A percentile compares a stretch with the other conserved stretches of the same genome.
phyloP scores from a whole-genome alignment of 345 rosid genomes.

The Erysimum cheiranthoides region DNA sequence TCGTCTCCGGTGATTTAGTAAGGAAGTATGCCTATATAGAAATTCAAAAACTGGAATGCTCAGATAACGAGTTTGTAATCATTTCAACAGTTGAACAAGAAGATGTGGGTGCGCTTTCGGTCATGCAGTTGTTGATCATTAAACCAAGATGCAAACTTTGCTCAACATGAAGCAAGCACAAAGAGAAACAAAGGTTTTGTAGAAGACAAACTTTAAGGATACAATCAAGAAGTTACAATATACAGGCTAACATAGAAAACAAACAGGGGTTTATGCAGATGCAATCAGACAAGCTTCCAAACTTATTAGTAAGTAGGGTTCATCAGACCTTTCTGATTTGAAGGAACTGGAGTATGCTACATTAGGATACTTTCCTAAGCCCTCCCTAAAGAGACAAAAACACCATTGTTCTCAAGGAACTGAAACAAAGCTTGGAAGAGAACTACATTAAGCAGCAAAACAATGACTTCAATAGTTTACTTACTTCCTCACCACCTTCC shows the following conservation, averaged over 20 bases:
- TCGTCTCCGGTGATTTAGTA: conserved; percentile 71
- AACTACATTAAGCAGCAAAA: neutral
- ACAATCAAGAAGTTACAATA: neutral
- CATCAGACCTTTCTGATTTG: neutral
- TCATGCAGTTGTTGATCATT: neutral
- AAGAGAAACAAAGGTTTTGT: neutral
- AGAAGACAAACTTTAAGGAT: neutral
- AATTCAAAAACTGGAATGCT: conserved; percentile 1
- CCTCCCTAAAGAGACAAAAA: neutral
- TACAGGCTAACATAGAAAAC: neutral
- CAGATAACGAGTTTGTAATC: neutral
- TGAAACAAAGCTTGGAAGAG: neutral
- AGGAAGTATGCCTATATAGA: conserved; percentile 63
- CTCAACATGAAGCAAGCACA: no score
- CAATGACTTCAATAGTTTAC: conserved; percentile 15
- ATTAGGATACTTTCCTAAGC: neutral
- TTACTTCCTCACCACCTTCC: conserved; percentile 19
- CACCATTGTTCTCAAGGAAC: neutral
- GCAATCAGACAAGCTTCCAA: neutral
- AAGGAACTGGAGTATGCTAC: neutral
- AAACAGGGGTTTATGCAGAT: neutral
- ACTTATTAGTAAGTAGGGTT: conserved; percentile 1
- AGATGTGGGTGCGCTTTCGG: neutral
- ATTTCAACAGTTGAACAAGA: conserved; percentile 17
- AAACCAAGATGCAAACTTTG: neutral